phyloP scores from a whole-genome alignment of 2,329 filamentous ascomycete species.

The Colletotrichum sidae region DNA sequence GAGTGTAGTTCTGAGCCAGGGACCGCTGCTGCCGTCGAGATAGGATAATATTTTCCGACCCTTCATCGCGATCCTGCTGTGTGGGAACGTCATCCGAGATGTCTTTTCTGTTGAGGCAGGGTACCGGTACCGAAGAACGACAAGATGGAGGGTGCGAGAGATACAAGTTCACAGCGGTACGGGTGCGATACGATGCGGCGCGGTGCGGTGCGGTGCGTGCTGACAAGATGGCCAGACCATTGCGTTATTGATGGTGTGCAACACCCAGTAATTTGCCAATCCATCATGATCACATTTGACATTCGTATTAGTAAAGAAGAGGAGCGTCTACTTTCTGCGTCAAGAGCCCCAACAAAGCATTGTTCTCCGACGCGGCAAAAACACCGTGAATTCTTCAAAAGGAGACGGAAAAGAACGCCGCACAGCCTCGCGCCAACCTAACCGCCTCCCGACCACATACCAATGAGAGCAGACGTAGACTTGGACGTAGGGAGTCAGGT shows the following conservation, averaged over 20 bases:
- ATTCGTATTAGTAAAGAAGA: constrained; percentile 14
- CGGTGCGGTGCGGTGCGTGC: constrained; percentile 1
- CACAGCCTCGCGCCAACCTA: constrained; percentile 27
- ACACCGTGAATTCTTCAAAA: neutral
- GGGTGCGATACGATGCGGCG: neutral
- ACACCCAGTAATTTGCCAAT: neutral
- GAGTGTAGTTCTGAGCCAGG: neutral
- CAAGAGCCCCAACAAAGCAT: constrained; percentile 29
- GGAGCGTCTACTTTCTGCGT: too few species aligned
- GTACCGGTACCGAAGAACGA: neutral
- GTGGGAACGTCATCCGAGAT: neutral
- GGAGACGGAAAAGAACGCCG: constrained; percentile 8
- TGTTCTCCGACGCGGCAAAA: constrained; percentile 24
- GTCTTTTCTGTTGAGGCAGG: constrained; percentile 6
- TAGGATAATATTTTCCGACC: constrained; percentile 31
- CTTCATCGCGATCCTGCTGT: constrained; percentile 12
- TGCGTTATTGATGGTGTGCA: neutral
- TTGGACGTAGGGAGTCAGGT: neutral
- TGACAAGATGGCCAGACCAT: neutral
- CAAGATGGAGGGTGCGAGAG: neutral
- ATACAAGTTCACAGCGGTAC: constrained; percentile 3
- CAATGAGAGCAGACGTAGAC: neutral
- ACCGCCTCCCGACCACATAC: constrained; percentile 11
- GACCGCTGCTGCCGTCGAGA: neutral
- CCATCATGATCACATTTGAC: neutral